These are phyloP conservation scores for Mucor irregularis DNA, from an alignment of 371 early-diverging fungal genomes.

Conservation along the genomic window DNA sequence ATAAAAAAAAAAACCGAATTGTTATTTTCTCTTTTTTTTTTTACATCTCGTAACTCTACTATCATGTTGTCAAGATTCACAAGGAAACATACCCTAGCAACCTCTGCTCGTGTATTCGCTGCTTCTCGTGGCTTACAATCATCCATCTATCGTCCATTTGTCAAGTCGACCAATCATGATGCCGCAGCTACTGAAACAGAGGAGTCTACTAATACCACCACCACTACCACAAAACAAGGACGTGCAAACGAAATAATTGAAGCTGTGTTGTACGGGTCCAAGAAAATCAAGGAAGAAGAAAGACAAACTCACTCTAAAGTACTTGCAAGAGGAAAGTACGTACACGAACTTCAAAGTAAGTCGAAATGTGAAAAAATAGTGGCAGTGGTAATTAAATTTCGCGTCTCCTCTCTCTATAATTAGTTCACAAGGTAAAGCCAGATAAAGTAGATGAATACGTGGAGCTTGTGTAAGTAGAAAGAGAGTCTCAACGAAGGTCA, in stretches of 20 bases:
- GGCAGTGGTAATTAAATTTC: not conserved
- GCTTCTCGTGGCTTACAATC: not conserved
- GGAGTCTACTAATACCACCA: too few relatives aligned
- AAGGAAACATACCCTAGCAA: not conserved
- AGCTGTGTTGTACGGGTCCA: slow-evolving; percentile 66
- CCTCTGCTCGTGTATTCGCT: not conserved
- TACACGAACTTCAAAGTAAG: slow-evolving; percentile 81
- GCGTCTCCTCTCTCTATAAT: not conserved
- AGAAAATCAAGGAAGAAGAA: slow-evolving; percentile 51
- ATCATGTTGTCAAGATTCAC: not conserved
- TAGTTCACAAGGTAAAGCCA: slow-evolving; percentile 83
- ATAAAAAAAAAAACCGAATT: not conserved
- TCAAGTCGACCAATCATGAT: too few relatives aligned
- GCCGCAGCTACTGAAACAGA: not conserved
- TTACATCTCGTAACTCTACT: not conserved
- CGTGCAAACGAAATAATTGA: slow-evolving; percentile 50
- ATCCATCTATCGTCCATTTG: not conserved
- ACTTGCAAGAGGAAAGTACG: slow-evolving; percentile 83
- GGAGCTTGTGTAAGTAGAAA: slow-evolving; percentile 55
- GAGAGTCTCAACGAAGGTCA: not conserved
- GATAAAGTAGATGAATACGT: slow-evolving; percentile 85
- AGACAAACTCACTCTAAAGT: slow-evolving; percentile 65
- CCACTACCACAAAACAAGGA: slow-evolving; percentile 15
- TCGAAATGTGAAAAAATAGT: not conserved
- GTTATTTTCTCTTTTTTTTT: not conserved